Percentiles rank a stretch among this genome's conserved stretches.
These are phyloP conservation scores for Fagopyrum esculentum DNA, from an alignment of 148 eudicot species.

Conservation along the genomic window DNA sequence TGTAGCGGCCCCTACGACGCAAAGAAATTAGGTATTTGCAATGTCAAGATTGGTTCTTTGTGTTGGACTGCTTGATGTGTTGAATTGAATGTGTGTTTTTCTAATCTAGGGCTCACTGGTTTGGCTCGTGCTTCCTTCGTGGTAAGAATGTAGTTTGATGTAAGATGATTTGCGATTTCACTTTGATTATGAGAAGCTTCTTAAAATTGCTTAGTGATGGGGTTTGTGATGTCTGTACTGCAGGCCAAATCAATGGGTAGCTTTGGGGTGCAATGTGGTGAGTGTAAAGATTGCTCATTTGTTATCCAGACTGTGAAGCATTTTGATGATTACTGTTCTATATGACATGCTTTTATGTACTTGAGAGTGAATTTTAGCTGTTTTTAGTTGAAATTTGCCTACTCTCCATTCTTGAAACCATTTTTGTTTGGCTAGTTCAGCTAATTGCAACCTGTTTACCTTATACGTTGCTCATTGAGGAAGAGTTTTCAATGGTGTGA, in stretches of 20 bases:
- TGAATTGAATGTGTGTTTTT: slow-evolving; percentile 4
- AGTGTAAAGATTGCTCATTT: background rate
- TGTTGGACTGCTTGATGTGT: background rate
- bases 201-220: background rate
- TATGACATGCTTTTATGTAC: background rate
- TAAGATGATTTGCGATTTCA: background rate
- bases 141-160: slow-evolving; percentile 33
- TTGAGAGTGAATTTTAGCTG: background rate
- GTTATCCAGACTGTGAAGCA: background rate
- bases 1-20: slow-evolving; percentile 72
- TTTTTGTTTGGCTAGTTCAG: background rate
- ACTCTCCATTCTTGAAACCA: background rate
- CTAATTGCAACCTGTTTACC: background rate
- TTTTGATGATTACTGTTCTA: background rate
- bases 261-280: slow-evolving; percentile 56
- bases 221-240: slow-evolving; percentile 14
- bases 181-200: background rate
- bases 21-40: slow-evolving; percentile 41
- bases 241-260: slow-evolving; percentile 58
- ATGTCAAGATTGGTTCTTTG: background rate
- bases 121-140: slow-evolving; percentile 48
- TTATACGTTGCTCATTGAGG: background rate
- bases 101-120: slow-evolving; percentile 43
- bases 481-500: background rate
- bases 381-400: background rate